Evolutionary conservation across 257 asterid genomes (phyloP), one percentile per base, ranked within the genome.

Genomic region (Striga asiatica): DNA sequence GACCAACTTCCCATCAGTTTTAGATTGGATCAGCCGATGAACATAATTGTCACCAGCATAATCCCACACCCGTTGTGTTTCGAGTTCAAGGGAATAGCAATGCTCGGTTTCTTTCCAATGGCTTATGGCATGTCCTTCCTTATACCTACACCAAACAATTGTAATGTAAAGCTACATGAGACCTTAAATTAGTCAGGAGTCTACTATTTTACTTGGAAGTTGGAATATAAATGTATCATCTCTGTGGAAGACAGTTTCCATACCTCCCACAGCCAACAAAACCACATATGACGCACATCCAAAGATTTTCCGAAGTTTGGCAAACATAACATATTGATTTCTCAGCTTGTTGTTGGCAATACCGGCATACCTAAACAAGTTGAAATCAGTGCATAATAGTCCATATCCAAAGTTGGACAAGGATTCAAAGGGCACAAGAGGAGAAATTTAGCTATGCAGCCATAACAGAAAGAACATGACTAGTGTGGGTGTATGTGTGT

Each of bases 51-150:
- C 88, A 62, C 99, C 99, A 50, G 80, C 83, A 66, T 78, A 81
- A 69, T 92, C 97, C 99, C 99, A 92, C 62, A 92, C 99, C 47
- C 97, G 85, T 52, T 80, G 92, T 12, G 99, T 88, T 71, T 92
- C 97, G 71, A 92, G 81, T 71, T 92, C 99, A 67, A 92, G 83
- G 56, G 99, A 89, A 67, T 92, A 88, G 80, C 95, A 88, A 69
- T 92, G 99, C 56, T 88, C 75, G 53, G 97, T 92, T 66, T 88
- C 99, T 70, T 82, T 83, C 99, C 99, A 92, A 64, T 92, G 99
- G 54, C 59, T 61, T 45, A 76, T 66, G 54, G 99, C 88, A 66
- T 92, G 97, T 12, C 85, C 97, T 67, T 70, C 94, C 72, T 64
- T 76, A 57, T 80, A 80, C 77, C 98, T 87, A 60, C 17, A 74